Base-by-base conservation (phyloP, 2,329 filamentous ascomycete genomes). In the Elsinoe necatrix region DNA sequence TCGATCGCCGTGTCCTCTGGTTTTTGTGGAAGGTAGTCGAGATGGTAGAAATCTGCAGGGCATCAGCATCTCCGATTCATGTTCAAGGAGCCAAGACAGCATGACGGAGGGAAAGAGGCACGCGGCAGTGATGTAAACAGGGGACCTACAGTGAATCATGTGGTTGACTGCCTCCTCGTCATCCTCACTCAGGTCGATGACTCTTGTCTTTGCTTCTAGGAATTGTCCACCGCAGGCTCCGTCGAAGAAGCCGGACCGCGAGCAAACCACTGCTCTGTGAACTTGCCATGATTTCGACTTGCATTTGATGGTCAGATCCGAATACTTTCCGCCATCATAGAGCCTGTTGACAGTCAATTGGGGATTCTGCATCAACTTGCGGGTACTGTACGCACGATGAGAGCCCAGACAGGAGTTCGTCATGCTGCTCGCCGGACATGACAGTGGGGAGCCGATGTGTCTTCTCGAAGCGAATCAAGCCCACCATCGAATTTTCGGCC, bases 261-360 rank as follows among this genome's bases (percentile, higher is more conserved):
- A 75, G 65, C 75, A 77, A 48, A 78, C 64, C 42, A 77, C 72
- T 4, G 73, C 74, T 61, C 72, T 71, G 63, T 78, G 75, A 9
- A 76, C 74, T 25, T 65, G 66, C 67, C 74, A 77, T 69, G 69
- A 71, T 66, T 69, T 70, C 58, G 65, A 64, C 58, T 73, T 72
- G 68, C 72, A 76, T 52, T 67, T 67, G 63, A 78, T 70, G 50
- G 72, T 77, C 60, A 78, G 68, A 65, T 78, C 75, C 57, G 74
- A 75, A 64, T 75, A 78, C 61, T 69, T 69, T 25, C 69, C 68
- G 42, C 64, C 65, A 42, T 69, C 58, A 57, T 69, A 65, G 35
- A 71, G 64, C 29, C 68, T 71, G 59, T 54, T 50, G 48, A 35
- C 35, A 42, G 45, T 29, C 35, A 43, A 18, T 55, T 12, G 12